Evolutionary conservation across 805 yeast genomes (phyloP), one percentile per base, ranked within the genome.

Genomic region (Candida khao-thaluensis): DNA sequence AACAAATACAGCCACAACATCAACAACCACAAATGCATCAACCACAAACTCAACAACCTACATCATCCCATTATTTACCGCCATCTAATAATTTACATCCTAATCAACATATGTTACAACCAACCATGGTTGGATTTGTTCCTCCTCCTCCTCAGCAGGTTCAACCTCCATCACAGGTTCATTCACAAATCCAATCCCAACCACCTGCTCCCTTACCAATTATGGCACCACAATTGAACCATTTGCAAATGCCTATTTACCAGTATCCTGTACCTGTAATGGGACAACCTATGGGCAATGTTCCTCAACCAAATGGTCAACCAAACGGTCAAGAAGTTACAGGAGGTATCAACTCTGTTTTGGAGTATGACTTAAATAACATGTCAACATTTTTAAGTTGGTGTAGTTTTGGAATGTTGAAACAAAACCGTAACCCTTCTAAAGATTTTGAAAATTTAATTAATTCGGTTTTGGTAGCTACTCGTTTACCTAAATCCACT

Each of bases 401-500:
- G 72, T 76, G 87, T 59, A 72, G 85, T 10, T 82, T 73, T 49
- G 82, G 87, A 21, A 71, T 84, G 55, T 72, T 83, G 54, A 78
- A 76, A 49, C 79, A 79, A 52, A 59, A 51, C 29, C 47, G 62
- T 23, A 58, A 48, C 36, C 69, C 81, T n/a, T 48, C 74, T 16
- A 58, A 58, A 30, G 69, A 74, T 29, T 82, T 85, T 59, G 77
- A 74, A 50, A 66, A 69, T 43, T 79, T 79, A 47, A 67, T 87
- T 14, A 71, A 74, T 40, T 76, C 82, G 28, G 90, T 91, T 2
- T 68, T 91, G 44, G 74, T 81, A 41, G 95, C 96, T 9, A 93
- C 97, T 3, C 78, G 98, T 49, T 69, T 91, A 50, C 95, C 97
- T 21, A 76, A 81, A 48, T 76, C 88, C 2, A 85, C 98, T 12